Conservation (phyloP, 2,329 filamentous ascomycete species). For the Huntiella bhutanensis region DNA sequence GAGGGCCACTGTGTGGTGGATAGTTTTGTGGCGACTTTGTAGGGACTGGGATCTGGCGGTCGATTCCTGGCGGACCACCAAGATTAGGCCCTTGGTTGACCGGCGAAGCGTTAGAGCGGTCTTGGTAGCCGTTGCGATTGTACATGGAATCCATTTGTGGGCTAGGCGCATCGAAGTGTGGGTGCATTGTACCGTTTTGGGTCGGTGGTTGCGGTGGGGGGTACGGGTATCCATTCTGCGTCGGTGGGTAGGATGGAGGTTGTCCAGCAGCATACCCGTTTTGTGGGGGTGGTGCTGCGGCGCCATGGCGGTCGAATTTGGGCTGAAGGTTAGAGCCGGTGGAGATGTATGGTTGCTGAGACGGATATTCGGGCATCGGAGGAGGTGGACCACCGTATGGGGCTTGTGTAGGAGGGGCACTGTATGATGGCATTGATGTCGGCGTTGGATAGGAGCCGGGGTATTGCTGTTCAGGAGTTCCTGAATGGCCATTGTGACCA, state of each 20-base stretch:
- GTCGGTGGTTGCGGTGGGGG: background rate
- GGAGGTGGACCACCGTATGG: constrained; percentile 9
- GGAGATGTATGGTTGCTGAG: constrained; percentile 6
- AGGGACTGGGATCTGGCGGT: constrained; percentile 3
- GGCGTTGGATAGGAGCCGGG: constrained; percentile 2
- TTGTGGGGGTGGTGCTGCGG: constrained; percentile 8
- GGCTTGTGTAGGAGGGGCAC: constrained; percentile 8
- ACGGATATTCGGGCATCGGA: constrained; percentile 1
- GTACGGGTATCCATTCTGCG: constrained; percentile 1
- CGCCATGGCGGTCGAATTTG: constrained; percentile 7
- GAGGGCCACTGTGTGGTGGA: constrained; percentile 3
- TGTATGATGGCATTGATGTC: constrained; percentile 6
- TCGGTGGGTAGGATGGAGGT: constrained; percentile 9
- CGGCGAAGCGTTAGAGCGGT: constrained; percentile 8
- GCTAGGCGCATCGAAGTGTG: constrained; percentile 10
- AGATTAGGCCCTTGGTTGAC: constrained; percentile 3
- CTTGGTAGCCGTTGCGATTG: constrained; percentile 6
- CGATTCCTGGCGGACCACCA: constrained; percentile 1
- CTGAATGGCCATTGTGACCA: background rate
- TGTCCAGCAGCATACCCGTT: constrained; percentile 9
- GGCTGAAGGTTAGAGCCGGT: constrained; percentile 7
- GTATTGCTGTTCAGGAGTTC: constrained; percentile 2
- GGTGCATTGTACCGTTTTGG: background rate
- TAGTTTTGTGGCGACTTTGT: constrained; percentile 9
- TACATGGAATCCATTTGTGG: constrained; percentile 9